Percentiles rank a stretch among this genome's conserved stretches.
Evolutionary conservation across 768 basidiomycete species (phyloP).

Genomic region (Rhizopogon rudus): DNA sequence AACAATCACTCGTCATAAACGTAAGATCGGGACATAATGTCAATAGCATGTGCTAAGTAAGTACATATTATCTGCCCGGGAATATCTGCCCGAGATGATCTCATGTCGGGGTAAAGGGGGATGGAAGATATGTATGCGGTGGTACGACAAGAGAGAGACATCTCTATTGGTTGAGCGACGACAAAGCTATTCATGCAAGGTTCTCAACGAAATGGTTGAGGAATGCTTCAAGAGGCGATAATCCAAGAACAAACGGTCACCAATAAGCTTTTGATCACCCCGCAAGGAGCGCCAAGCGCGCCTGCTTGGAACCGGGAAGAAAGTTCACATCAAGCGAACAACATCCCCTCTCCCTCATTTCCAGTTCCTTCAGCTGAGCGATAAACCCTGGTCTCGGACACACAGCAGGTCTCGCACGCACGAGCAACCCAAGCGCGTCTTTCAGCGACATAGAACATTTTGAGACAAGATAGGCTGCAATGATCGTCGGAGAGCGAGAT

Average conservation of each 20-base stretch:
- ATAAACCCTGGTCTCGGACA: slow-evolving; percentile 42
- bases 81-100: too few species aligned
- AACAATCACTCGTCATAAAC: neutral
- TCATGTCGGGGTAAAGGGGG: neutral
- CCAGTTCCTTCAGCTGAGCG: slow-evolving; percentile 32
- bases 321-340: slow-evolving; percentile 30
- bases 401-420: slow-evolving; percentile 30
- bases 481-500: slow-evolving; percentile 40
- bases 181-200: neutral
- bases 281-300: neutral
- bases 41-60: neutral
- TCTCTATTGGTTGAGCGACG: neutral
- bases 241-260: neutral
- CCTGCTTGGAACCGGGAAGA: slow-evolving; percentile 19
- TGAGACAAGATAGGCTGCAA: slow-evolving; percentile 38
- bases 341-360: slow-evolving; percentile 10
- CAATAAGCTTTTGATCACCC: neutral
- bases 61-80: neutral
- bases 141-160: too few species aligned
- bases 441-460: slow-evolving; percentile 30
- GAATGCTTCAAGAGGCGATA: neutral
- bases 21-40: neutral
- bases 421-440: slow-evolving; percentile 31
- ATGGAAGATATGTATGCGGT: neutral
- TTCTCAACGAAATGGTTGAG: neutral